Percentiles rank a stretch among this genome's conserved stretches.
phyloP scores from a whole-genome alignment of 257 asterid species.

The Cynanchum wilfordii region DNA sequence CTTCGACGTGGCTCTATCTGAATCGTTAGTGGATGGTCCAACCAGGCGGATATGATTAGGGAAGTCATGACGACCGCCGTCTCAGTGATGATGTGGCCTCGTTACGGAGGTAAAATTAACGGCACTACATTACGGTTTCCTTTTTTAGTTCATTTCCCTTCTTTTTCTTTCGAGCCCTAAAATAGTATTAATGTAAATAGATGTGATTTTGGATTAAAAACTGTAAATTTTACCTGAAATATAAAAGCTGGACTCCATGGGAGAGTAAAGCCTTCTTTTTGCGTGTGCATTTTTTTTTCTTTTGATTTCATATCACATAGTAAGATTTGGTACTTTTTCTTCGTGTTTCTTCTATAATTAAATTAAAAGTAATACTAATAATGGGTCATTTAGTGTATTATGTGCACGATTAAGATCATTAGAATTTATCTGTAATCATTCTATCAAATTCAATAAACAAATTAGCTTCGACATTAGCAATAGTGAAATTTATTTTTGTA shows the following conservation, averaged over 20 bases:
- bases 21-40: conserved; percentile 21
- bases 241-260: background rate
- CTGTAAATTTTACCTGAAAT: background rate
- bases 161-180: too few relatives aligned
- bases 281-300: background rate
- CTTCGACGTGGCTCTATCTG: conserved; percentile 29
- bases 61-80: conserved; percentile 6
- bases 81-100: conserved; percentile 12
- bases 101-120: conserved; percentile 14
- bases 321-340: background rate
- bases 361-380: background rate
- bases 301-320: background rate
- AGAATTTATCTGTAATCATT: background rate
- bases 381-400: background rate
- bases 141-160: background rate
- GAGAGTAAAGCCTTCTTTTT: background rate
- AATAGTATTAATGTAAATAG: conserved; percentile 19
- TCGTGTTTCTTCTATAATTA: background rate
- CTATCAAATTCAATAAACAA: background rate
- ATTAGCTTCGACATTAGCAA: background rate
- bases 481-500: background rate
- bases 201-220: conserved; percentile 10
- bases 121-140: background rate
- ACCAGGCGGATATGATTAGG: conserved; percentile 19
- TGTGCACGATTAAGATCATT: background rate